A percentile compares a stretch with the other conserved stretches of the same genome.
These are phyloP conservation scores for Marasmius sp. DNA, from an alignment of 1,284 basidiomycete species.

Conservation along the genomic window DNA sequence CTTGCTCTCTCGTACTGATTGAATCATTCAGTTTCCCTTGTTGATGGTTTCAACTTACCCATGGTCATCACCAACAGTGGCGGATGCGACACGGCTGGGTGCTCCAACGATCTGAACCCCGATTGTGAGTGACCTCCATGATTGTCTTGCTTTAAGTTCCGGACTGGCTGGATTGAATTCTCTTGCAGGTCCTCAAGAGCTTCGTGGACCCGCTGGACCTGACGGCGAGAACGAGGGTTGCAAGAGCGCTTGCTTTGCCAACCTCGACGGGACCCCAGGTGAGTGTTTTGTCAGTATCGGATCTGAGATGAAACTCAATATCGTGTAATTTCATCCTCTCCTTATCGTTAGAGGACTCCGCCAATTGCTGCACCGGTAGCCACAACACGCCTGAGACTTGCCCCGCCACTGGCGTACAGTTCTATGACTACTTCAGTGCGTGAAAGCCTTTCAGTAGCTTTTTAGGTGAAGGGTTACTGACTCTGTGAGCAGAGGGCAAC, in stretches of 20 bases:
- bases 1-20: no score
- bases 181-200: conserved; percentile 49
- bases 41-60: conserved; percentile 60
- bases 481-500: conserved; percentile 31
- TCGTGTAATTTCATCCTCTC: background rate
- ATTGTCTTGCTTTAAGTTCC: background rate
- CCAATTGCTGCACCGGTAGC: background rate
- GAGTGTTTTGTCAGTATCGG: no score
- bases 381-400: conserved; percentile 1
- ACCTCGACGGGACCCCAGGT: background rate
- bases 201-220: conserved; percentile 55
- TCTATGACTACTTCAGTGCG: conserved; percentile 49
- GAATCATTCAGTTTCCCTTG: conserved; percentile 46
- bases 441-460: conserved; percentile 4
- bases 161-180: background rate
- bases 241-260: conserved; percentile 49
- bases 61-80: conserved; percentile 38
- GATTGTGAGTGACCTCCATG: conserved; percentile 6
- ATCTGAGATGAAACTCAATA: background rate
- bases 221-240: conserved; percentile 59
- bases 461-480: background rate
- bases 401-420: conserved; percentile 23
- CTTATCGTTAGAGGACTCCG: background rate
- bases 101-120: conserved; percentile 41
- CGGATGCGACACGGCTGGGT: conserved; percentile 40